These are phyloP conservation scores for Auriscalpium orientale DNA, from an alignment of 768 basidiomycete genomes.

Conservation along the genomic window DNA sequence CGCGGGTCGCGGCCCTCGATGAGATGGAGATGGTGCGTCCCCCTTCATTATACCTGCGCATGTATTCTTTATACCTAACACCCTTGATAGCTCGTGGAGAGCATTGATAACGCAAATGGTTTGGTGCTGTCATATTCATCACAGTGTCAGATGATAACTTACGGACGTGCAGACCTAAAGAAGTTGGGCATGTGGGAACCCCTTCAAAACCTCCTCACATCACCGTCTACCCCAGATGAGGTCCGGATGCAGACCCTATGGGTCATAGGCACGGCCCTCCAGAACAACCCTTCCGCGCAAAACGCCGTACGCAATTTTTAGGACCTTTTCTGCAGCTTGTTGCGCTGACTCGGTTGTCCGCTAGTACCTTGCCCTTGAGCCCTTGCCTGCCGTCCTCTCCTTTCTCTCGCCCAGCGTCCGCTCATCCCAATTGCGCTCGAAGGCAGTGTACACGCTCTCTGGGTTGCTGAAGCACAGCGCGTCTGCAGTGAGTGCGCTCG, in stretches of 20 bases:
- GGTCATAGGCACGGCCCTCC: constrained; percentile 84
- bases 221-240: constrained; percentile 44
- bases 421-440: constrained; percentile 55
- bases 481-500: constrained; percentile 51
- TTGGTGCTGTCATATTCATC: constrained; percentile 6
- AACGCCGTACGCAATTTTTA: constrained; percentile 43
- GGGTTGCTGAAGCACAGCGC: constrained; percentile 73
- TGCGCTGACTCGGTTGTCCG: not conserved
- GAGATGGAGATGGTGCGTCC: constrained; percentile 76
- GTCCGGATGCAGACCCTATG: constrained; percentile 68
- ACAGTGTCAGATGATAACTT: not conserved
- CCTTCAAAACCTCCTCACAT: constrained; percentile 53
- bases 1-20: constrained; percentile 65
- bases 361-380: constrained; percentile 59
- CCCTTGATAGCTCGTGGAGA: constrained; percentile 63
- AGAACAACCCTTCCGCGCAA: constrained; percentile 86
- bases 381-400: constrained; percentile 54
- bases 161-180: constrained; percentile 49
- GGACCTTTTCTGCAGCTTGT: not conserved
- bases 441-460: constrained; percentile 77
- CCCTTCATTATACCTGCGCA: not conserved
- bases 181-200: constrained; percentile 76
- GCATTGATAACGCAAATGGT: constrained; percentile 90
- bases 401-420: constrained; percentile 50
- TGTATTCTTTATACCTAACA: not conserved